Evolutionary conservation across 2,329 filamentous ascomycete genomes (phyloP).

Genomic region (Fusarium sp.): DNA sequence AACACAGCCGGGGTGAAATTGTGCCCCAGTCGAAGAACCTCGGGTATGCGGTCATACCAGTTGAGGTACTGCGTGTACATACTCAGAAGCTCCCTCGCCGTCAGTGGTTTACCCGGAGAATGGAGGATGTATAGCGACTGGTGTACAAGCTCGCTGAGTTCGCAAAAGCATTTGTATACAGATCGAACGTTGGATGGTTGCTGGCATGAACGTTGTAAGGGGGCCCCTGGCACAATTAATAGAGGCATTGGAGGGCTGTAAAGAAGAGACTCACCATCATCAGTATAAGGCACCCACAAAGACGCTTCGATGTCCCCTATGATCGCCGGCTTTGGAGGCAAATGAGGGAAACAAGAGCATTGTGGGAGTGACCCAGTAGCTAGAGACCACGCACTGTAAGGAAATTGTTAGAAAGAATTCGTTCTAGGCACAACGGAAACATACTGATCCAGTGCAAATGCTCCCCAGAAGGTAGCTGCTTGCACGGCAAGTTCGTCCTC

Average conservation of each 20-base stretch:
- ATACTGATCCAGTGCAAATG: conserved; percentile 74
- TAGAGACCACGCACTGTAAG: conserved; percentile 71
- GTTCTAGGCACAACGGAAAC: conserved; percentile 45
- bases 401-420: conserved; percentile 36
- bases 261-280: conserved; percentile 63
- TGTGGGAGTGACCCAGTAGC: conserved; percentile 73
- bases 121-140: conserved; percentile 79
- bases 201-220: conserved; percentile 67
- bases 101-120: conserved; percentile 75
- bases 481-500: conserved; percentile 70
- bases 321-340: conserved; percentile 71
- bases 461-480: conserved; percentile 72
- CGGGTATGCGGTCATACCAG: conserved; percentile 78
- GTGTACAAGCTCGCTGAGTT: conserved; percentile 80
- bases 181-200: conserved; percentile 77
- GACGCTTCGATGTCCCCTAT: conserved; percentile 72
- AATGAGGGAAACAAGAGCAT: conserved; percentile 67
- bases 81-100: conserved; percentile 71
- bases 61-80: conserved; percentile 77
- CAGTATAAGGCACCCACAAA: conserved; percentile 70
- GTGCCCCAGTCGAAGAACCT: conserved; percentile 72
- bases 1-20: conserved; percentile 81
- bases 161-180: conserved; percentile 76
- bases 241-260: neutral
- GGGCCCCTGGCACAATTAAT: conserved; percentile 58